Base-by-base conservation (phyloP, 441 rosid genomes). In the Monsonia emarginata region DNA sequence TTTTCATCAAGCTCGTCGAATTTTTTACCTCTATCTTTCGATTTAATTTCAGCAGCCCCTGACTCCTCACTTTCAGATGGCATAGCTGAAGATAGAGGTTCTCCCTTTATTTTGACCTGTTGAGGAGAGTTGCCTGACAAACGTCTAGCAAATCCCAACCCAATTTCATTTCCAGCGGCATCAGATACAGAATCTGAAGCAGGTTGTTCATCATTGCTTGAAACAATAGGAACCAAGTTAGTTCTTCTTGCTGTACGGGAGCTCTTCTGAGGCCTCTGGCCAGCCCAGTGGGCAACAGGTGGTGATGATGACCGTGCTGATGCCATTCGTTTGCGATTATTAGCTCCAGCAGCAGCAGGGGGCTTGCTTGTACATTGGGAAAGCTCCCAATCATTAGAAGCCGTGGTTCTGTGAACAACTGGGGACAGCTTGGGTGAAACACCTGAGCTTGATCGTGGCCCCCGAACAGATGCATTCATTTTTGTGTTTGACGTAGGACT, bases 31-130 rank as follows among this genome's bases (percentile, higher is more conserved):
- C 83, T 90, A 69, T 86, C 96, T 75, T 81, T 88, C 58, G 87
- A 86, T 80, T 84, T 87, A 57, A 83, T 85, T 72, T 88, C 96
- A 67, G 95, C 73, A 71, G 88, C 81, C 31, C 90, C 95, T 32
- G 85, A 78, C 63, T 95, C 98, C 77, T 95, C 99, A 79, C 97
- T 88, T 84, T 94, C 99, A 61, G 97, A 90, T 77, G 90, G 80
- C 34, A 83, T 82, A 58, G 93, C 76, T 21, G 91, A 78, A 67
- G 97, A 83, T 73, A 84, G 74, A 57, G 84, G 79, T 19, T 91
- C 99, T 67, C 79, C 77, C 86, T 84, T 91, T 32, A 83, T 61
- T 76, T 84, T 88, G 67, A 86, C 79, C 73, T 81, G 90, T 65
- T 78, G 96, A 72, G 97, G 91, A 77, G 96, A 87, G 78, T 73